Evolutionary conservation across 192 early-diverging fungal species (phyloP), one percentile per base, ranked within the genome.

Genomic region (Linnemannia zychae): DNA sequence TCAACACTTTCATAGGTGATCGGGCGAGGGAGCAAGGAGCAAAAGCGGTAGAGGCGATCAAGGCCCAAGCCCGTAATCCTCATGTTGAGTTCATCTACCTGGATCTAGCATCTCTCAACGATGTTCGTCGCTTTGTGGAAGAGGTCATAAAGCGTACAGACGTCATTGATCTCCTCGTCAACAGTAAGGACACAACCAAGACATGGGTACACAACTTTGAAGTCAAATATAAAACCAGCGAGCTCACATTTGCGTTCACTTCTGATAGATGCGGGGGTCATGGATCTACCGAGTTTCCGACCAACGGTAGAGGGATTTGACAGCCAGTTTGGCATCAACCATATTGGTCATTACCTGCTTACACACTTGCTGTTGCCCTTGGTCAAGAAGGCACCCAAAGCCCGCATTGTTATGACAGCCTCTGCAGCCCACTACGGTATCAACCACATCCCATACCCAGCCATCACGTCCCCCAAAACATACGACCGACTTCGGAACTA

Each of bases 341-440:
- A 68, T 17, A 47, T 76, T 40, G 48, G 66, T 9, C 65, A 68
- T 47, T 68, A 33, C 48, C 33, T 33, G 3, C 66, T 76, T 17
- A 76, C 75, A 3, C 63, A 34, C 20, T 12, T 76, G 17, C 36
- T 67, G 46, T 34, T 76, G 24, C 66, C 75, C 4, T 24, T 67
- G 33, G 34, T 67, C 75, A 67, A 76, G 66, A 37, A 37, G 75
- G 65, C 65, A 4, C 66, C 75, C 47, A 76, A 68, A 33, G 75
- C 66, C 28, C 65, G 75, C 17, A 76, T 76, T 47, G 75, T 67
- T 16, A 76, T 76, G 65, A 67, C 60, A 46, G 74, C 74, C 13
- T 76, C 74, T 13, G 37, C 74, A 67, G 74, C 74, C 9, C 74
- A 75, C 44, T 75, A 75, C 28, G 74, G 74, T 13, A 49, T 65